A percentile compares a stretch with the other conserved stretches of the same genome.
Conservation (phyloP, 441 rosid genomes). For the Brassica hybrid region DNA sequence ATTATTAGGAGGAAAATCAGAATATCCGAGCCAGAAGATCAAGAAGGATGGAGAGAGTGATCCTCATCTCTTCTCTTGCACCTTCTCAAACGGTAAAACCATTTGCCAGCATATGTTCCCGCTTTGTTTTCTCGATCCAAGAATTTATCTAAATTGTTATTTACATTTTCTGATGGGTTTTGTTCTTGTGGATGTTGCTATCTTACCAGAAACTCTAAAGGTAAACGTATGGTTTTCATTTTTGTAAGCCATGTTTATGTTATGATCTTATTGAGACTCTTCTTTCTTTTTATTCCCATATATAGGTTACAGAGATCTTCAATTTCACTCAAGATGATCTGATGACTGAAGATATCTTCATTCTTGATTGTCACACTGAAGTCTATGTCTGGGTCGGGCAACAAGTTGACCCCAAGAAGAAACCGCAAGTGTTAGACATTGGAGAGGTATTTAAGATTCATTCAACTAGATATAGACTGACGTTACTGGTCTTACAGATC, state of each 20-base stretch:
- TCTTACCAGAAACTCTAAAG: constrained; percentile 77
- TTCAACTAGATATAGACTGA: not conserved
- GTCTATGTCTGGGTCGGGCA: constrained; percentile 97
- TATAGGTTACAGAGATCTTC: constrained; percentile 86
- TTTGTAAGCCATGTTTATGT: constrained; percentile 1
- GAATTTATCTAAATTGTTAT: constrained; percentile 4
- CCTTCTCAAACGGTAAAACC: constrained; percentile 65
- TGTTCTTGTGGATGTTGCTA: constrained; percentile 36
- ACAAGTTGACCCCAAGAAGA: constrained; percentile 77
- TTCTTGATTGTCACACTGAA: constrained; percentile 86
- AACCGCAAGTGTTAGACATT: constrained; percentile 63
- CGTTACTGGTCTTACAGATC: too few species aligned
- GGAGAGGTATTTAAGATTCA: constrained; percentile 71
- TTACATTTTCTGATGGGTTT: constrained; percentile 29
- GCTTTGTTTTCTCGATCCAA: constrained; percentile 13
- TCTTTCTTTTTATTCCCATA: constrained; percentile 22
- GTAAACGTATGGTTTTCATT: constrained; percentile 41
- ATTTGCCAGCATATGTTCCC: not conserved
- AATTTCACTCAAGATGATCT: constrained; percentile 91
- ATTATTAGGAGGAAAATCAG: constrained; percentile 84
- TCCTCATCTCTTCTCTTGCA: constrained; percentile 93
- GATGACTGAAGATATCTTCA: constrained; percentile 94
- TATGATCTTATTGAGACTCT: constrained; percentile 22
- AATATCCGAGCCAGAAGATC: constrained; percentile 79
- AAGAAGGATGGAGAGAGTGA: constrained; percentile 79